Evolutionary conservation across 257 asterid species (phyloP), one percentile per base, ranked within the genome.

Genomic region (Thymus mandschuricus): DNA sequence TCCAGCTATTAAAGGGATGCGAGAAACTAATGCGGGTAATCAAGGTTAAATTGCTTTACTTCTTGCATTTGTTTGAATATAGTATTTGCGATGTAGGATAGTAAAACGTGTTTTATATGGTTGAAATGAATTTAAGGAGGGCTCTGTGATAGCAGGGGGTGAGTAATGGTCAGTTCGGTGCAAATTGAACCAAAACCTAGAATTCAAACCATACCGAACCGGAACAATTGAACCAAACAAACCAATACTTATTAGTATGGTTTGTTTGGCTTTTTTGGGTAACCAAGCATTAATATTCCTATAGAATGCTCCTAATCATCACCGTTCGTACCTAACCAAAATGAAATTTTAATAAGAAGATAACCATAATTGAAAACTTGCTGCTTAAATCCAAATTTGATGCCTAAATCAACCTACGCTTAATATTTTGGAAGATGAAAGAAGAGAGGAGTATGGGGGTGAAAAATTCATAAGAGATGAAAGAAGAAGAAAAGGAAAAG

Each of bases 51-150:
- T 34, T 34, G 38, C 38, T 34, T 3, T 34, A 34, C 38, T 34
- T 34, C 38, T 34, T 34, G 38, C 38, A 34, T 34, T 34, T 34
- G 38, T 34, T 34, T 3, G 4, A 34, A 34, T 34, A 2, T 34
- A 3, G 38, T 34, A 3, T 34, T 34, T 34, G 38, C 38, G 38
- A 34, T 34, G 4, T 34, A 34, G 38, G 38, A 34, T 34, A 2
- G 38, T 34, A 34, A 12, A 48, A 48, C 27, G 27, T 48, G 54
- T 48, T 48, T 12, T 48, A 10, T 50, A 49, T 9, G 58, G 31
- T 11, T 66, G 52, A 72, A 70, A 64, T 60, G 40, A 33, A 56
- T 52, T 46, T 10, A 49, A 59, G 46, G 45, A 51, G 55, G 6
- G 4, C 28, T 51, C 54, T 51, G 50, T 51, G 71, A 44, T 59